Evolutionary conservation across 177 flowering plant genomes (phyloP).

Genomic region (Tripterygium wilfordii): DNA sequence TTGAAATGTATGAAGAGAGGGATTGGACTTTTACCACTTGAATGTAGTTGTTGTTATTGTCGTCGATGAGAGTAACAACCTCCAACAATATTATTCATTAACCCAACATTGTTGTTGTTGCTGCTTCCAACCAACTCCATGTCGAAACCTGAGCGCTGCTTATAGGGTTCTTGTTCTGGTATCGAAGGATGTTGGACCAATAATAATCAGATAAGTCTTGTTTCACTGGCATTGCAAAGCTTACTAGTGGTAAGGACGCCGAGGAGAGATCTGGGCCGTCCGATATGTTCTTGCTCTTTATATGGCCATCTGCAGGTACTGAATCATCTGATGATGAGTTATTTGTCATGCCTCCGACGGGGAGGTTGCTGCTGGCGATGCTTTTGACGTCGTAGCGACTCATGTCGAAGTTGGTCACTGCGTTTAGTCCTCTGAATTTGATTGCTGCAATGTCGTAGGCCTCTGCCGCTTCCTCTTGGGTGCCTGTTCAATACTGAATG

Average conservation of each 20-base stretch:
- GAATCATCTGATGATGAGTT: constrained; percentile 36
- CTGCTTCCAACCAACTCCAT: too few relatives aligned
- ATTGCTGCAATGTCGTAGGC: constrained; percentile 93
- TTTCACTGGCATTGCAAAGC: constrained; percentile 32
- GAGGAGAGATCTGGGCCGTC: constrained; percentile 26
- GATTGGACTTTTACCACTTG: too few relatives aligned
- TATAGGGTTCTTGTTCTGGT: constrained; percentile 17
- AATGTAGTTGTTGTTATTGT: too few relatives aligned
- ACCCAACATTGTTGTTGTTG: constrained; percentile 10
- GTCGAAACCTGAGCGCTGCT: too few relatives aligned
- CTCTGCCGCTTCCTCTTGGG: constrained; percentile 92
- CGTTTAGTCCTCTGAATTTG: constrained; percentile 76
- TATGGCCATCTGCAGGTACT: constrained; percentile 21
- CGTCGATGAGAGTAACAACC: too few relatives aligned
- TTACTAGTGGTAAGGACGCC: constrained; percentile 18
- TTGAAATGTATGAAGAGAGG: too few relatives aligned
- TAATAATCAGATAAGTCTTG: constrained; percentile 26
- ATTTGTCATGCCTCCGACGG: constrained; percentile 52
- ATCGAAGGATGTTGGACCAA: constrained; percentile 31
- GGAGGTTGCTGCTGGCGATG: constrained; percentile 65
- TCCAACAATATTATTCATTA: too few relatives aligned
- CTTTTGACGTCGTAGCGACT: constrained; percentile 77
- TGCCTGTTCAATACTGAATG: constrained; percentile 34
- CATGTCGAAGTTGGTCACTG: constrained; percentile 88
- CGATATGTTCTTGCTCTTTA: constrained; percentile 10